phyloP scores from a whole-genome alignment of 768 basidiomycete species.

The Strobilomyces dryophilus region DNA sequence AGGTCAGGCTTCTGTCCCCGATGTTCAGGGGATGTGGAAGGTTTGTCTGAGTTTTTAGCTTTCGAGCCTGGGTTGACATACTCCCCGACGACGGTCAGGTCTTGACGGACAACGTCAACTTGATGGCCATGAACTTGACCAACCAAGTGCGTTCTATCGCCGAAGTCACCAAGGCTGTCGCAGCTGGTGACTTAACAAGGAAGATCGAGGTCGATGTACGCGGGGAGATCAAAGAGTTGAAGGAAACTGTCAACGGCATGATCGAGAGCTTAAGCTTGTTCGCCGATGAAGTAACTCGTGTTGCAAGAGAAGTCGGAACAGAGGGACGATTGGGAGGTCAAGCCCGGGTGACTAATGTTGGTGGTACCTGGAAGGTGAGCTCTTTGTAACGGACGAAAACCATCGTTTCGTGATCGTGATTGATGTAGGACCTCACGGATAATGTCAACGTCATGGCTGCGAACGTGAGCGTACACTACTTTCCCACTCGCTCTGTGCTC shows the following conservation, averaged over 20 bases:
- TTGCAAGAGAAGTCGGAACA: constrained; percentile 95
- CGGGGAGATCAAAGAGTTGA: constrained; percentile 87
- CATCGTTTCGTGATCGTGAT: background rate
- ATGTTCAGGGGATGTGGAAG: constrained; percentile 95
- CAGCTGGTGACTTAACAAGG: constrained; percentile 88
- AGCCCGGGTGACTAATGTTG: constrained; percentile 89
- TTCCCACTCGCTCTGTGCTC: background rate
- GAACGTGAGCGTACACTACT: constrained; percentile 51
- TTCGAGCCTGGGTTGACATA: constrained; percentile 14
- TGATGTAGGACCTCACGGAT: constrained; percentile 73
- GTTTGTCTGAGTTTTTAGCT: constrained; percentile 31
- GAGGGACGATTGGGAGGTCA: constrained; percentile 95
- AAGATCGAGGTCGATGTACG: constrained; percentile 90
- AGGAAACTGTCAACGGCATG: constrained; percentile 95
- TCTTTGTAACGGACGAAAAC: background rate
- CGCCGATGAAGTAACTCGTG: constrained; percentile 79
- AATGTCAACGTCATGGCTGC: constrained; percentile 96
- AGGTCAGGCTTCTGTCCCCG: constrained; percentile 89
- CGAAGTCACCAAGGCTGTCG: constrained; percentile 93
- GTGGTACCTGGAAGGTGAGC: constrained; percentile 87
- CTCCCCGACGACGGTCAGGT: constrained; percentile 29
- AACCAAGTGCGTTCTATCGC: constrained; percentile 89
- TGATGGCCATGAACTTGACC: constrained; percentile 88
- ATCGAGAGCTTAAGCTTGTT: constrained; percentile 83
- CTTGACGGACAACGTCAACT: constrained; percentile 77